phyloP scores from a whole-genome alignment of 169 alveolate genomes.

The Plasmodium vinckei region DNA sequence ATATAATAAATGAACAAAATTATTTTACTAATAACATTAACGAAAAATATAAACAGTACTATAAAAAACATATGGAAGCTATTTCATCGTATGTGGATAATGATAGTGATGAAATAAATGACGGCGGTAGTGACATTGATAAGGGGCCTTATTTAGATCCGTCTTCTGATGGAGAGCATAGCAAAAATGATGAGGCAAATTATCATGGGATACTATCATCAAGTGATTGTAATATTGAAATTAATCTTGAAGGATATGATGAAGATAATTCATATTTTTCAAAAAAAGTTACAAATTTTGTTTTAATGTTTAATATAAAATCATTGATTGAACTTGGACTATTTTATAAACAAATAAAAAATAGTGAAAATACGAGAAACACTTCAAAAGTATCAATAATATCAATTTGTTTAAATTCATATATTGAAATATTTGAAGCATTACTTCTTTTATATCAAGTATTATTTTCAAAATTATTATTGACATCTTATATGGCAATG shows the following conservation, averaged over 20 bases:
- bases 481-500: conserved; percentile 55
- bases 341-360: conserved; percentile 73
- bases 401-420: conserved; percentile 78
- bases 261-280: conserved; percentile 35
- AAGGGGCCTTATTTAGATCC: too few relatives aligned
- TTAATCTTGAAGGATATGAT: conserved; percentile 65
- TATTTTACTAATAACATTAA: not conserved
- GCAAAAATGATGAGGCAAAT: not conserved
- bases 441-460: conserved; percentile 81
- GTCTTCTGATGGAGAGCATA: not conserved
- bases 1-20: conserved; percentile 21
- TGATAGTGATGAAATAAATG: not conserved
- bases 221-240: conserved; percentile 46
- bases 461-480: conserved; percentile 37
- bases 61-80: not conserved
- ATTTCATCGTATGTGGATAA: not conserved
- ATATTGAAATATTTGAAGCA: conserved; percentile 80
- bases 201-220: conserved; percentile 64
- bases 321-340: conserved; percentile 75
- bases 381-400: conserved; percentile 76
- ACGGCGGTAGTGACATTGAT: not conserved
- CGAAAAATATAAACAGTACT: conserved; percentile 8
- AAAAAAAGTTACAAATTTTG: conserved; percentile 36
- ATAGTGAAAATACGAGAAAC: conserved; percentile 38
- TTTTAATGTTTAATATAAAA: conserved; percentile 75